Conservation (phyloP, 768 basidiomycete species). For the Tephrocybe sp. region DNA sequence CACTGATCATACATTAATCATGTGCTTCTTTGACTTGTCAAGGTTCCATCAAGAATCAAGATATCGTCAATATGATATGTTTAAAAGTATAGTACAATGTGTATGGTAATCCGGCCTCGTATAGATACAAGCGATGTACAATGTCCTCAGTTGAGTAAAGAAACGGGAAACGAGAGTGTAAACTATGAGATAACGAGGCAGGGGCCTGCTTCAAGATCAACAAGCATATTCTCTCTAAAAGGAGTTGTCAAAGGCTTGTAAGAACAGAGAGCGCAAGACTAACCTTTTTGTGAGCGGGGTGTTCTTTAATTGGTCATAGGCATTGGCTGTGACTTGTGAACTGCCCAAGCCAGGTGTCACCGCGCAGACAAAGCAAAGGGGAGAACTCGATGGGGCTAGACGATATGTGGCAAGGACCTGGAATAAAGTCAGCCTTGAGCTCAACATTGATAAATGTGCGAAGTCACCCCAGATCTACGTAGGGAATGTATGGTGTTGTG, state of each 20-base stretch:
- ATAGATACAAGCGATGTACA: slow-evolving; percentile 6
- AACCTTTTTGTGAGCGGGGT: slow-evolving; percentile 41
- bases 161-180: not conserved
- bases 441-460: slow-evolving; percentile 3
- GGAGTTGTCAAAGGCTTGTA: not conserved
- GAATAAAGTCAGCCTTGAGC: not conserved
- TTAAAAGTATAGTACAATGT: slow-evolving; percentile 6
- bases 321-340: slow-evolving; percentile 37
- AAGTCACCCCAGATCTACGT: slow-evolving; percentile 56
- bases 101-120: slow-evolving; percentile 3
- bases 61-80: not conserved
- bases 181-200: slow-evolving; percentile 55
- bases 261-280: not conserved
- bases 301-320: slow-evolving; percentile 43
- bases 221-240: slow-evolving; percentile 26
- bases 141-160: slow-evolving; percentile 1
- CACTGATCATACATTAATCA: slow-evolving; percentile 13
- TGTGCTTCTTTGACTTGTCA: slow-evolving; percentile 3
- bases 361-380: slow-evolving; percentile 57
- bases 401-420: slow-evolving; percentile 64
- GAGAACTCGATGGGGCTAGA: slow-evolving; percentile 57
- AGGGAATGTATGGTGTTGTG: slow-evolving; percentile 62
- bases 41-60: no score
- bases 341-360: slow-evolving; percentile 41
- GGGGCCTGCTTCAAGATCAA: slow-evolving; percentile 48